A percentile compares a stretch with the other conserved stretches of the same genome.
Evolutionary conservation across 2,329 filamentous ascomycete genomes (phyloP).

Genomic region (Monosporascus ibericus): DNA sequence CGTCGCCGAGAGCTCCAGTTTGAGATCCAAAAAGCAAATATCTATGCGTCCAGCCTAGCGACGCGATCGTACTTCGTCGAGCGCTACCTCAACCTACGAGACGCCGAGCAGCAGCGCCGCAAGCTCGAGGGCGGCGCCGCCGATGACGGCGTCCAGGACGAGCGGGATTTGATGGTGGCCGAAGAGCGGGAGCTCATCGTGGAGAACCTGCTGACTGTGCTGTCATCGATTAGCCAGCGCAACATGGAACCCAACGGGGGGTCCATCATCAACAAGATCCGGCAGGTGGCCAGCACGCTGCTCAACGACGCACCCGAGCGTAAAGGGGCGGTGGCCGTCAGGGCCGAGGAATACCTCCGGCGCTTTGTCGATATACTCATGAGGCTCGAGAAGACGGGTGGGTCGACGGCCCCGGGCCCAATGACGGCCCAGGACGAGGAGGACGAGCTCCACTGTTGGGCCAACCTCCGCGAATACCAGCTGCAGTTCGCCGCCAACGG

Average conservation of each 20-base stretch:
- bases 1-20: constrained; percentile 60
- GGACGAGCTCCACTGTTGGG: constrained; percentile 70
- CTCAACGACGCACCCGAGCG: constrained; percentile 52
- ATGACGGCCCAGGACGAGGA: constrained; percentile 61
- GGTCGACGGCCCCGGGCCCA: constrained; percentile 17
- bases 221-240: constrained; percentile 73
- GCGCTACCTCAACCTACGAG: constrained; percentile 73
- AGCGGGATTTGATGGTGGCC: constrained; percentile 56
- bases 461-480: constrained; percentile 73
- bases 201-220: constrained; percentile 67
- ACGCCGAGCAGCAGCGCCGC: constrained; percentile 51
- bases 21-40: constrained; percentile 89
- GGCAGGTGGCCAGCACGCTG: constrained; percentile 75
- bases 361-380: constrained; percentile 70
- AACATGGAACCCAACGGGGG: constrained; percentile 71
- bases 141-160: constrained; percentile 30
- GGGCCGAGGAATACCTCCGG: constrained; percentile 64
- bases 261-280: constrained; percentile 75
- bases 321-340: constrained; percentile 44
- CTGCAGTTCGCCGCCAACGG: constrained; percentile 62
- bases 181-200: constrained; percentile 77
- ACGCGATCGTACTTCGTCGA: constrained; percentile 83
- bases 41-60: constrained; percentile 74
- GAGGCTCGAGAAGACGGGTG: constrained; percentile 59
- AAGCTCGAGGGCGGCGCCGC: constrained; percentile 36